Base-by-base conservation (phyloP, 176 grass and related monocot genomes). In the Oropetium thomaeum region DNA sequence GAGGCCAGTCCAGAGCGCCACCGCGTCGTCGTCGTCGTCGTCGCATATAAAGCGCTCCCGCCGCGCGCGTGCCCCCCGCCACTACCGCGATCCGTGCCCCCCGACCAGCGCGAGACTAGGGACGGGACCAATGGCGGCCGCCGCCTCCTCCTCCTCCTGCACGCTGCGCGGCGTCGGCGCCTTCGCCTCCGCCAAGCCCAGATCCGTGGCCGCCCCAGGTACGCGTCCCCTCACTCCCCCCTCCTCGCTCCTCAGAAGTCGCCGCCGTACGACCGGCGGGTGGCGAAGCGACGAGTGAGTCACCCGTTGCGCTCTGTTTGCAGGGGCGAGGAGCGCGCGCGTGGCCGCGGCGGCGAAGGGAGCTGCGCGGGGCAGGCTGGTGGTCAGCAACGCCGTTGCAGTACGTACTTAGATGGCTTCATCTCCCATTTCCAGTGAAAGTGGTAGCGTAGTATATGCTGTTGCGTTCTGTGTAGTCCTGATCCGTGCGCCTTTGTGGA, bases 171-270 rank as follows among this genome's bases (percentile, higher is more conserved):
- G 62, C 38, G 80, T 58, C 33, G 73, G 30, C 43, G 65, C 77
- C 62, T 52, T 47, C 63, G 26, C 71, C 28, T 25, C 58, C 32
- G 13, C 61, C 53, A 73, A 64, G 33, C 62, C 27, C 54, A 79
- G 86, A 88, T 75, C 69, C 55, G 55, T 23, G 10, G 53, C 45
- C 54, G 77, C 43, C 7, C 62, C 62, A 79, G 86, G 69, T 83
- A 74, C 30, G 19, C 40, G 0, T 32, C 28, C 15, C 58, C 1
- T 10, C 22, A 13, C 23, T 15, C 12, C 20, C 19, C 23, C 9
- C 25, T 7, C 3, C 49, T 23, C 19, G n/a, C 22, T 13, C 8
- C 23, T 5, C 54, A 22, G n/a, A 10, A 4, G 13, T 17, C 2
- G 1, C 0, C n/a, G 6, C 51, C n/a, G 2, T 4, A 19, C 33